Percentiles rank a stretch among this genome's conserved stretches.
phyloP scores from a whole-genome alignment of 2,329 filamentous ascomycete species.

The Mycogone perniciosa region DNA sequence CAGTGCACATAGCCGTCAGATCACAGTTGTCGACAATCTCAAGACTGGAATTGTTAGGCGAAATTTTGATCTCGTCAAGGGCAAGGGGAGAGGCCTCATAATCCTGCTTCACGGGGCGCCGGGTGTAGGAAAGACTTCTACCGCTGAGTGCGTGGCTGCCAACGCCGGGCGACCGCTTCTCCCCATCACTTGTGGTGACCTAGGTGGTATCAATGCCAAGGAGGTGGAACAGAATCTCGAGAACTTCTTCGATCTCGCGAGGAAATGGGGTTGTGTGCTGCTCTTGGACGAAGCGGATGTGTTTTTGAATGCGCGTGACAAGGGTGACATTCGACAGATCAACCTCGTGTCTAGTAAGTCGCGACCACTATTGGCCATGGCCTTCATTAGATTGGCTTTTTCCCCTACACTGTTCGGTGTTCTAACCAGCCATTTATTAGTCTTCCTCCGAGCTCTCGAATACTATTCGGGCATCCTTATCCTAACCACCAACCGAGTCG shows the following conservation, averaged over 20 bases:
- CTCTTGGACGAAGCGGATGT: slow-evolving; percentile 4
- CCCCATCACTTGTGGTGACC: background rate
- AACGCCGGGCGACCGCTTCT: background rate
- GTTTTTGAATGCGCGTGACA: background rate
- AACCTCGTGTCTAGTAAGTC: background rate
- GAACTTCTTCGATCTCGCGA: background rate
- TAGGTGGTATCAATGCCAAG: background rate
- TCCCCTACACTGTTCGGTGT: too few relatives aligned
- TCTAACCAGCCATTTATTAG: slow-evolving; percentile 16
- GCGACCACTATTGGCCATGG: too few relatives aligned
- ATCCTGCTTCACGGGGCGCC: background rate
- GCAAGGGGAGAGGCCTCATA: slow-evolving; percentile 4
- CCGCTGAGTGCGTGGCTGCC: slow-evolving; percentile 1
- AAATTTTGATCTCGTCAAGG: background rate
- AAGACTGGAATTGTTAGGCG: too few relatives aligned
- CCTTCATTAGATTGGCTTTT: too few relatives aligned
- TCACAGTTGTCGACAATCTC: too few relatives aligned
- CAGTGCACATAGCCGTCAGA: background rate
- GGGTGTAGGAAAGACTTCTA: background rate
- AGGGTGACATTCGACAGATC: background rate
- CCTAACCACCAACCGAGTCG: slow-evolving; percentile 41
- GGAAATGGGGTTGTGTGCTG: background rate
- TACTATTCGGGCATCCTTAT: slow-evolving; percentile 38
- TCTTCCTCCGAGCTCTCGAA: slow-evolving; percentile 36
- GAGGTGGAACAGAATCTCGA: background rate